Percentiles rank a stretch among this genome's conserved stretches.
These are phyloP conservation scores for Cicer arietinum DNA, from an alignment of 306 rosid genomes.

Conservation along the genomic window DNA sequence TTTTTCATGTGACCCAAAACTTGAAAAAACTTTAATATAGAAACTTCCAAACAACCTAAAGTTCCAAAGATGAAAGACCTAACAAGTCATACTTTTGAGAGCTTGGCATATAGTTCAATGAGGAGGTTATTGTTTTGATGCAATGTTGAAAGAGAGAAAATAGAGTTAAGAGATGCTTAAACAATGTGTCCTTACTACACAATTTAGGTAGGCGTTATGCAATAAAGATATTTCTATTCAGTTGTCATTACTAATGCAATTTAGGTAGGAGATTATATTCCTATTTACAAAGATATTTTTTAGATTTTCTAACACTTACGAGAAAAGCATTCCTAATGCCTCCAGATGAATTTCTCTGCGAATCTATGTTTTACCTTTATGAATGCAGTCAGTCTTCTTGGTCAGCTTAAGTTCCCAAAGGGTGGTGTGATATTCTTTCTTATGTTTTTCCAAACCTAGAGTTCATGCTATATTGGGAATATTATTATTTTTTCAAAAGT, in stretches of 20 bases:
- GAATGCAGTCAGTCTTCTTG: constrained; percentile 29
- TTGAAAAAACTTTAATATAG: not conserved
- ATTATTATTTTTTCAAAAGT: constrained; percentile 43
- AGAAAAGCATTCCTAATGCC: not conserved
- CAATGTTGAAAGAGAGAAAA: not conserved
- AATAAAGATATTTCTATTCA: no score
- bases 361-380: constrained; percentile 6
- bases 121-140: not conserved
- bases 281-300: not conserved
- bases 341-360: constrained; percentile 5
- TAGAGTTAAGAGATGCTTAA: not conserved
- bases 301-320: not conserved
- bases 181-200: not conserved
- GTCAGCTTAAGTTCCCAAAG: constrained; percentile 33
- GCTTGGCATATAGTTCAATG: not conserved
- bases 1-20: not conserved
- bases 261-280: no score
- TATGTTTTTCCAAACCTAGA: constrained; percentile 2
- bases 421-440: constrained; percentile 40
- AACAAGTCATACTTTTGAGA: not conserved
- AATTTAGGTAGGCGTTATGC: not conserved
- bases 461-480: constrained; percentile 42
- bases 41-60: not conserved
- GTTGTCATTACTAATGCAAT: no score
- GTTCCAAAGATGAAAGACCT: not conserved